Evolutionary conservation across 2,329 filamentous ascomycete genomes (phyloP), one percentile per base, ranked within the genome.

Genomic region (Dendryphion nanum): DNA sequence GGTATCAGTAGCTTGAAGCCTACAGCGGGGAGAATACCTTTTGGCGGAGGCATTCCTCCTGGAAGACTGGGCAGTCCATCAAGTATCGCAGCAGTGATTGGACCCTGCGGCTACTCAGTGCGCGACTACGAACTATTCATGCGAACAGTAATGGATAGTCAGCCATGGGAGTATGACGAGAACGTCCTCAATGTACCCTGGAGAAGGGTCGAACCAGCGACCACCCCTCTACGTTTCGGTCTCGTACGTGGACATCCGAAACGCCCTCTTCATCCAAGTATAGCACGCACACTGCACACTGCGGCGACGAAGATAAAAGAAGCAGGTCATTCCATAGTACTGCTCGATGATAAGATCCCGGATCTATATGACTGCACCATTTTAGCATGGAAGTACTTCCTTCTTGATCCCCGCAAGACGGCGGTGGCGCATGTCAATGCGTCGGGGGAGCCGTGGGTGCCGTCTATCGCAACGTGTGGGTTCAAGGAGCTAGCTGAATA

Each of bases 21-120:
- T 0, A 78, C 74, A 0, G 68, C 73, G 38, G 70, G 73, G 0
- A 58, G 77, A 0, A 66, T 79, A 0, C 76, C 76, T 0, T 79
- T 63, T 18, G 53, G 43, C 2, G 56, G 59, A 1, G 49, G 50
- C 8, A 50, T 50, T 1, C 45, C 57, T 2, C 56, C 59, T 1
- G 64, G 63, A 1, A 42, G 64, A 3, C 12, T 60, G 3, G 64
- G 64, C 0, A 48, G 40, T 20, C 64, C 64, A 0, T 43, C 44
- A 0, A 36, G 50, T 3, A 63, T 76, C 0, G 18, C 55, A 0
- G 64, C 70, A 0, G 64, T 61, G 0, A 68, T 66, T 8, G 74
- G 74, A 0, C 73, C 74, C 0, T 58, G 71, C 43, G 70, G 66
- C 0, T 63, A 67, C 13, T 66, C 62, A 0, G 42, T 72, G 0